Evolutionary conservation across 805 yeast genomes (phyloP), one percentile per base, ranked within the genome.

Genomic region (Schwanniomyces polymorphus): DNA sequence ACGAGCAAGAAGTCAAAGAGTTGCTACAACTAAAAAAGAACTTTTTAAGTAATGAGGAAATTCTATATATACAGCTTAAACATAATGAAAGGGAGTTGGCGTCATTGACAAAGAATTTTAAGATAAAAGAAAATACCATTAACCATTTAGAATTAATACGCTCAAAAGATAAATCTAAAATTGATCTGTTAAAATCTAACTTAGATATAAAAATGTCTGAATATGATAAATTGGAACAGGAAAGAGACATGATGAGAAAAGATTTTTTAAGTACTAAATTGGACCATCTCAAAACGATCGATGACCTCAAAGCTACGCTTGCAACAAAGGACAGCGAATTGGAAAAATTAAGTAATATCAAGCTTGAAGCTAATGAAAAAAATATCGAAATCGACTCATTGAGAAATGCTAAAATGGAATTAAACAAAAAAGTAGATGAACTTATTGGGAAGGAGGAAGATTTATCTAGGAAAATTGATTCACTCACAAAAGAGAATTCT

Each of bases 21-120:
- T 49, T 59, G 17, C 48, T 53, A 25, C 55, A 46, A 39, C n/a
- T 38, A 6, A 55, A 49, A 12, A 50, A 49, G 17, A 54, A 47
- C 31, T 44, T 57, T 35, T 21, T 35, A 2, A 56, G 54, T 17
- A 53, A 53, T 34, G 65, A 61, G 48, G 61, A 59, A 34, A 37
- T 61, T 3, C 45, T 61, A 23, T 43, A 41, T 2, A 56, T 59
- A n/a, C 68, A 65, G 47, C 52, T 65, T 25, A 58, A 56, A 31
- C 61, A 56, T 41, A 56, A 60, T 47, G 65, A 59, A 31, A 47
- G 63, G 27, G 72, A 64, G 41, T 50, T 63, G 44, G 64, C 60
- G 14, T 59, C 62, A 14, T 42, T 58, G 10, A 60, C 58, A n/a
- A 64, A 64, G 47, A 58, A 46, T 41, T 52, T 51, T 23, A 58